phyloP scores from a whole-genome alignment of 108 stramenopile species.

The Cylindrotheca closterium region DNA sequence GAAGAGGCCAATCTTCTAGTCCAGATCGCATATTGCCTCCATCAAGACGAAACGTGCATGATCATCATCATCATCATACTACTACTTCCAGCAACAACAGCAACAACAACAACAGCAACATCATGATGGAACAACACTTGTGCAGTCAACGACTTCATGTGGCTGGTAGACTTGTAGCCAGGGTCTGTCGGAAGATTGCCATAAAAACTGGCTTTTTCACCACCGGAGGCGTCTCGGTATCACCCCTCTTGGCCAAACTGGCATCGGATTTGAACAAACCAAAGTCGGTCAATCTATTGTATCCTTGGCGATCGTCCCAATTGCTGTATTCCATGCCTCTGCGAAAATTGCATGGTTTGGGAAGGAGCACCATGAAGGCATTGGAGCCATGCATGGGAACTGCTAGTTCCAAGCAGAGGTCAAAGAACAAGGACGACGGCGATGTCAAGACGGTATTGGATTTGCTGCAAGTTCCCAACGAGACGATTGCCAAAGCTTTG shows the following conservation, averaged over 20 bases:
- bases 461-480: slow-evolving; percentile 9
- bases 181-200: slow-evolving; percentile 28
- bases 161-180: slow-evolving; percentile 13
- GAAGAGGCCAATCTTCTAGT: background rate
- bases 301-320: slow-evolving; percentile 43
- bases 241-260: slow-evolving; percentile 54
- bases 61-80: no score
- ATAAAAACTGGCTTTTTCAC: slow-evolving; percentile 49
- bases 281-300: slow-evolving; percentile 47
- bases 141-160: slow-evolving; percentile 26
- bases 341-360: slow-evolving; percentile 41
- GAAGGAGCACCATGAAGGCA: slow-evolving; percentile 30
- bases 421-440: background rate
- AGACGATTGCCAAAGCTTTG: slow-evolving; percentile 5
- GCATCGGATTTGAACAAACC: slow-evolving; percentile 53
- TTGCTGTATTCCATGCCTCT: slow-evolving; percentile 50
- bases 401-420: background rate
- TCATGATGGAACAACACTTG: slow-evolving; percentile 1
- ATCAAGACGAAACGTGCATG: slow-evolving; percentile 25
- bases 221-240: slow-evolving; percentile 47
- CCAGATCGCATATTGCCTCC: background rate
- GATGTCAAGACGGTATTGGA: slow-evolving; percentile 11
- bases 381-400: slow-evolving; percentile 7
- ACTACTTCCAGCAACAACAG: background rate
- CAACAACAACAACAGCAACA: background rate